phyloP scores from a whole-genome alignment of 805 yeast genomes.

The Scheffersomyces spartinae region DNA sequence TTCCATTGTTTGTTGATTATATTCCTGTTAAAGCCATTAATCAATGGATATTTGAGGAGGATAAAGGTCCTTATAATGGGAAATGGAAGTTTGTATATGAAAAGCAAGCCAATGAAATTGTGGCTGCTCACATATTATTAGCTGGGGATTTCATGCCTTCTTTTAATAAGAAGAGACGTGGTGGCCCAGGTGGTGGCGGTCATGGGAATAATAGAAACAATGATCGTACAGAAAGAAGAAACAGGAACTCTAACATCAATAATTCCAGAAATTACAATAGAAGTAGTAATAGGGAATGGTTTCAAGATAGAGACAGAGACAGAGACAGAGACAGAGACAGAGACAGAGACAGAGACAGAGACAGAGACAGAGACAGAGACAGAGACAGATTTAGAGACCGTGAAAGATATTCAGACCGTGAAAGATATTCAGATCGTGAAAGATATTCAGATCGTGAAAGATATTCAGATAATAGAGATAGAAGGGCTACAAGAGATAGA shows the following conservation, averaged over 20 bases:
- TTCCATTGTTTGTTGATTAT: slow-evolving; percentile 26
- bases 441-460: not conserved
- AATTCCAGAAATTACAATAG: not conserved
- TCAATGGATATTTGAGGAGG: slow-evolving; percentile 37
- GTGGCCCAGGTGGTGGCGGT: slow-evolving; percentile 1
- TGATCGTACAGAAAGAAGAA: slow-evolving; percentile 2
- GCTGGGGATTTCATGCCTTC: slow-evolving; percentile 8
- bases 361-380: slow-evolving; percentile 1
- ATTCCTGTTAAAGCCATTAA: slow-evolving; percentile 34
- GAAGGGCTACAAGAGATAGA: slow-evolving; percentile 6
- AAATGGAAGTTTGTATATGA: slow-evolving; percentile 32
- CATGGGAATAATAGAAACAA: slow-evolving; percentile 5
- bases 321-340: not conserved
- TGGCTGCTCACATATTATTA: slow-evolving; percentile 20
- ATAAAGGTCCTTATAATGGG: slow-evolving; percentile 31
- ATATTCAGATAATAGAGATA: slow-evolving; percentile 1
- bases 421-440: not conserved
- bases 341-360: not conserved
- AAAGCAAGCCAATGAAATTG: slow-evolving; percentile 18
- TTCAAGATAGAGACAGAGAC: slow-evolving; percentile 1
- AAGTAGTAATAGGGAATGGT: not conserved
- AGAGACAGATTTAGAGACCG: not conserved
- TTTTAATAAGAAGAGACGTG: no score
- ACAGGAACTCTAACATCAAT: not conserved
- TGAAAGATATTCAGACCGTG: slow-evolving; percentile 1